Percentiles rank a stretch among this genome's conserved stretches.
Evolutionary conservation across 2,329 filamentous ascomycete species (phyloP).

Genomic region (Ramichloridium luteum): DNA sequence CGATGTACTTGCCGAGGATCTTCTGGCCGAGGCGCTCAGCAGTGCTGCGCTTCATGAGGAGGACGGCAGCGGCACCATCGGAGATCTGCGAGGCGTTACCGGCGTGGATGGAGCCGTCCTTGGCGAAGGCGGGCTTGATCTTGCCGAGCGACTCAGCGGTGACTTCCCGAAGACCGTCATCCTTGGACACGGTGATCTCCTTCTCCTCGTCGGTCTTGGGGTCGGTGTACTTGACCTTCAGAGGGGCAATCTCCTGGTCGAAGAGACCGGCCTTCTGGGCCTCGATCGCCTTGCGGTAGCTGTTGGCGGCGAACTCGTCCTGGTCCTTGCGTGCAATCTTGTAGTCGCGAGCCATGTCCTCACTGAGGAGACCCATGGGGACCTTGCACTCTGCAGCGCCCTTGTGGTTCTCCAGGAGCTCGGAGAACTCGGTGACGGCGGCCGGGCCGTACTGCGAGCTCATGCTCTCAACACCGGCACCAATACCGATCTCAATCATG

Average conservation of each 20-base stretch:
- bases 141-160: slow-evolving; percentile 81
- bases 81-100: slow-evolving; percentile 94
- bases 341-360: slow-evolving; percentile 85
- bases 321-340: slow-evolving; percentile 59
- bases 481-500: slow-evolving; percentile 92
- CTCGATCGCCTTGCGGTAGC: slow-evolving; percentile 78
- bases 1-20: slow-evolving; percentile 86
- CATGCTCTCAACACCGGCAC: slow-evolving; percentile 96
- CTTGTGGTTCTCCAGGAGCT: slow-evolving; percentile 67
- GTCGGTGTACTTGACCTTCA: slow-evolving; percentile 79
- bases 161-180: slow-evolving; percentile 79
- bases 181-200: slow-evolving; percentile 67
- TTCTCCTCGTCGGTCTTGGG: slow-evolving; percentile 80
- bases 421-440: slow-evolving; percentile 87
- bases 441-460: slow-evolving; percentile 76
- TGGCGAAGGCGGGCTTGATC: slow-evolving; percentile 80
- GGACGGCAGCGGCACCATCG: slow-evolving; percentile 86
- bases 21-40: slow-evolving; percentile 78
- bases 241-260: slow-evolving; percentile 76
- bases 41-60: slow-evolving; percentile 88
- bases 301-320: slow-evolving; percentile 86
- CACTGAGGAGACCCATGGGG: slow-evolving; percentile 85
- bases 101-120: slow-evolving; percentile 87
- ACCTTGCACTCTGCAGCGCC: slow-evolving; percentile 94
- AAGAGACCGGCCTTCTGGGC: slow-evolving; percentile 87